Evolutionary conservation across 495 filamentous ascomycete species (phyloP), one percentile per base, ranked within the genome.

Genomic region (Pseudomonodictys pantanalensis): DNA sequence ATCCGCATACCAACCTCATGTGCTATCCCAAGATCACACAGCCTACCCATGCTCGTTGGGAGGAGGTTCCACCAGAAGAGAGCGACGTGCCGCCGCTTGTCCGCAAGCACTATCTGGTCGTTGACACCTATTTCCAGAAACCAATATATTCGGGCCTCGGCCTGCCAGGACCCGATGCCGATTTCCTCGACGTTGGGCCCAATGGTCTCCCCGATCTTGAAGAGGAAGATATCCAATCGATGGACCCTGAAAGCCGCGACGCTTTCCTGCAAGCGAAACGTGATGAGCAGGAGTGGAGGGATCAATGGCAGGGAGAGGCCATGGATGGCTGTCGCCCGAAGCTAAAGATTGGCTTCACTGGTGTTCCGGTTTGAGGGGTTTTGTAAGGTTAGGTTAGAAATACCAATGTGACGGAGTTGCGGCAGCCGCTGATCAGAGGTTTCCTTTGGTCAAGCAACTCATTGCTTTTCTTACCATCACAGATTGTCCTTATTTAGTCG

Each of bases 1-100:
- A 98, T 62, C 82, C 92, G 22, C 91, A 97, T 73, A 96, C 93
- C 39, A 98, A 98, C 69, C 64, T 77, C 38, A 88, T 97, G 79
- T 87, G 90, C 62, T 93, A 87, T 65, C 95, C 93, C 0, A 81
- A 81, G 56, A 89, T 81, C 64, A 96, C 89, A 79, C 95, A 98
- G 74, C 90, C 93, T 0, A 92, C 92, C 1, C 88, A 90, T 69
- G 90, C 83, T 8, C 83, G 84, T 51, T 89, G 91, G 79, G 89
- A 91, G 73, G 82, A 84, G 42, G 72, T 90, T 10, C 50, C 52
- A 32, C 28, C 17, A 44, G 17, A 15, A 17, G 43, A 58, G 51
- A 60, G 55, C 20, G 62, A 68, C 8, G 74, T 95, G 22, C 80
- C 87, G 6, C 73, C 82, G 0, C 74, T 83, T 56, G 77, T 90